Base-by-base conservation (phyloP, 208 protist species). In the Trypanosoma boissoni region DNA sequence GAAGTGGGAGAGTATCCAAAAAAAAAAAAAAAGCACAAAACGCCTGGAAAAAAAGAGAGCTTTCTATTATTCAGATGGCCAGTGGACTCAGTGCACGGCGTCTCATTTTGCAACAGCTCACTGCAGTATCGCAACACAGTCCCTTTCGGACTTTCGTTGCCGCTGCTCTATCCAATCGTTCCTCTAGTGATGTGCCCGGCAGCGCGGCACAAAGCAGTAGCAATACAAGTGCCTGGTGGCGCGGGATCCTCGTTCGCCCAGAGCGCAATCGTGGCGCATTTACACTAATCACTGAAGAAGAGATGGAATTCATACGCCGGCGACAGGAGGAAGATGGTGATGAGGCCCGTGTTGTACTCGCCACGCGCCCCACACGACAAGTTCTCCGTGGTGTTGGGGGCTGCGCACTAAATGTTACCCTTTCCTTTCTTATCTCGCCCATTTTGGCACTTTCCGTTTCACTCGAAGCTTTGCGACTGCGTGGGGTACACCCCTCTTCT, bases 71-170 rank as follows among this genome's bases (percentile, higher is more conserved):
- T n/a, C n/a, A n/a, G n/a, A 69, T 69, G 64, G 46, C 64, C 5
- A 44, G 46, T 9, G 78, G 80, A 23, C 67, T 90, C 48, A 80
- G 73, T 2, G 64, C 84, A 24, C 72, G 82, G 16, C 72, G 77
- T 14, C 80, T 93, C 26, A 75, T 88, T 43, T 63, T 89, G 32
- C 73, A 90, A 45, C 88, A 93, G 63, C 72, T 90, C 31, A 65
- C 58, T 46, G 76, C 86, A 1, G 82, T 93, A 16, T 60, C 68
- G 34, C 58, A 76, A 41, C 80, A 86, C 72, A 70, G 74, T 51
- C 86, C 82, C 24, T 58, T 84, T 20, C 50, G 72, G 12, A 18
- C 64, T 44, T 34, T 80, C 44, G 37, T 78, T 18, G 39, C 36
- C 4, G 64, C 70, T 0, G 69, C 62, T 9, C 14, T 72, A 29